Conservation (phyloP, 208 protist species). For the Acanthamoeba royreba region DNA sequence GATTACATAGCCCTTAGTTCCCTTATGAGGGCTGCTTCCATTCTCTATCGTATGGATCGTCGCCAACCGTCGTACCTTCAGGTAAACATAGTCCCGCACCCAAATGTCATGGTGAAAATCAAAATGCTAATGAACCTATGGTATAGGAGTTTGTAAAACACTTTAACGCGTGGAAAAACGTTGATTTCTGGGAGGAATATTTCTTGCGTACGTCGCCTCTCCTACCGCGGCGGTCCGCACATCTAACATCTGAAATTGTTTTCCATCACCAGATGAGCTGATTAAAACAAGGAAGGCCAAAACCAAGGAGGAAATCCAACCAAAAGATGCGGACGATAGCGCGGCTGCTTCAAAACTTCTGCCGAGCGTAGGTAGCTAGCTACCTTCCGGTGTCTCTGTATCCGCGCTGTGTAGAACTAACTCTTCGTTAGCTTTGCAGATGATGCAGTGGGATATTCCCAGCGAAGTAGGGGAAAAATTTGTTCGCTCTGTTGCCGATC, state of each 20-base stretch:
- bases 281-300: not conserved
- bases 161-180: not conserved
- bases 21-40: not conserved
- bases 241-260: not conserved
- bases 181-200: constrained; percentile 1
- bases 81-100: not conserved
- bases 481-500: not conserved
- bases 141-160: not conserved
- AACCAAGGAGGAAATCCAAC: not conserved
- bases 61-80: not conserved
- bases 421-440: not conserved
- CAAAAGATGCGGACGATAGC: not conserved
- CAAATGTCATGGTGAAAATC: not conserved
- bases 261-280: not conserved
- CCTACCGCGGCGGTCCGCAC: too few species aligned
- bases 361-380: not conserved
- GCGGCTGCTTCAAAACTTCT: not conserved
- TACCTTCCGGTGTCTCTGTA: not conserved
- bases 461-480: not conserved
- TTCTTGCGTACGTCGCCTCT: not conserved
- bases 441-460: not conserved
- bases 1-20: not conserved
- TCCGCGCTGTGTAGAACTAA: not conserved
- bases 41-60: not conserved
- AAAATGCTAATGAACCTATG: not conserved